phyloP scores from a whole-genome alignment of 73 alveolate species.

The Uronychia setigera region DNA sequence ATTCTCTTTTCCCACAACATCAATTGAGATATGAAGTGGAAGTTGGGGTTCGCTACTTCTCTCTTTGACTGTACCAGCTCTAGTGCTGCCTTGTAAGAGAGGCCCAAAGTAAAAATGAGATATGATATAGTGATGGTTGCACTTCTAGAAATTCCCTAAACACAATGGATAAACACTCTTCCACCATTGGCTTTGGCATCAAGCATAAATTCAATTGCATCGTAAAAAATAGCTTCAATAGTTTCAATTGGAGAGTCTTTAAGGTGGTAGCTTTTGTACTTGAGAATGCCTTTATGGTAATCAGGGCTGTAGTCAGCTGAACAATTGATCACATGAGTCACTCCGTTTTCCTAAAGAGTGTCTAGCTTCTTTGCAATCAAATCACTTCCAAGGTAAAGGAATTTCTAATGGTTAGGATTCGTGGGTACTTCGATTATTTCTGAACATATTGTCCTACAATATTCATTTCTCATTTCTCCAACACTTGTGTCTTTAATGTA shows the following conservation, averaged over 20 bases:
- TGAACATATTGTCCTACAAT: slow-evolving; percentile 57
- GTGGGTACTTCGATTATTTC: slow-evolving; percentile 68
- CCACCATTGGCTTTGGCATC: slow-evolving; percentile 70
- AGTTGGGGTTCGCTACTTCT: slow-evolving; percentile 87
- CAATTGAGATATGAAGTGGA: slow-evolving; percentile 78
- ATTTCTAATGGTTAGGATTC: neutral
- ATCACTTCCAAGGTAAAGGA: slow-evolving; percentile 84
- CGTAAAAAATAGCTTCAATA: slow-evolving; percentile 88
- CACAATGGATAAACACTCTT: slow-evolving; percentile 89
- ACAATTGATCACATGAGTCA: slow-evolving; percentile 89
- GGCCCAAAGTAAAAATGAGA: slow-evolving; percentile 55
- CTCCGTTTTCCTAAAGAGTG: slow-evolving; percentile 60
- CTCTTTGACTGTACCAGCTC: slow-evolving; percentile 69
- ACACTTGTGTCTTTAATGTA: slow-evolving; percentile 10
- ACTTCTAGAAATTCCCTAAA: slow-evolving; percentile 81
- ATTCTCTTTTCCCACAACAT: slow-evolving; percentile 79
- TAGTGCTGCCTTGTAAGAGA: slow-evolving; percentile 69
- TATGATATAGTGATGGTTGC: slow-evolving; percentile 87
- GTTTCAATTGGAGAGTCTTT: slow-evolving; percentile 87
- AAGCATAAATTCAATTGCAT: slow-evolving; percentile 73
- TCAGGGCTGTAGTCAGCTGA: slow-evolving; percentile 92
- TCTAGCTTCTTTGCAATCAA: slow-evolving; percentile 73
- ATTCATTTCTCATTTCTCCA: slow-evolving; percentile 37
- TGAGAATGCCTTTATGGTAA: slow-evolving; percentile 66
- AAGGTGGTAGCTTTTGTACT: slow-evolving; percentile 71